Evolutionary conservation across 2,329 filamentous ascomycete genomes (phyloP).

Genomic region (Thyridium curvatum): DNA sequence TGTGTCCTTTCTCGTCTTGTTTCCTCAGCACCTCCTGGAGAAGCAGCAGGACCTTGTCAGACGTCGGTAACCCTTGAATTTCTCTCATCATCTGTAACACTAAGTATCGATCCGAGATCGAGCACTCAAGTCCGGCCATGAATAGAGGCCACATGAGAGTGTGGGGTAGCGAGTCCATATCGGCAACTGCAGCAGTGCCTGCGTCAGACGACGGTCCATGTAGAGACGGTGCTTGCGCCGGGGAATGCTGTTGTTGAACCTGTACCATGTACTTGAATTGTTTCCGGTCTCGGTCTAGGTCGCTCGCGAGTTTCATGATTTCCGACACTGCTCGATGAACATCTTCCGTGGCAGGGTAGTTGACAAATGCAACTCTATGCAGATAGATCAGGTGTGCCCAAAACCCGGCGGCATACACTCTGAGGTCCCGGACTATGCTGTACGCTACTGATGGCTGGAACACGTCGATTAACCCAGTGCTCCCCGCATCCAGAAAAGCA

Average conservation of each 20-base stretch:
- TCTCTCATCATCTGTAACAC: not conserved
- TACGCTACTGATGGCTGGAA: not conserved
- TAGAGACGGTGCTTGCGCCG: too few relatives aligned
- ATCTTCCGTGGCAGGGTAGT: not conserved
- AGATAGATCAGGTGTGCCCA: not conserved
- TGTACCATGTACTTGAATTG: not conserved
- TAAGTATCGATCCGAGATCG: not conserved
- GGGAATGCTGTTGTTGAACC: too few relatives aligned
- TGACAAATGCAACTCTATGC: not conserved
- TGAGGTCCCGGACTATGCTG: not conserved
- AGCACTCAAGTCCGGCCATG: not conserved
- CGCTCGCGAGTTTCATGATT: not conserved
- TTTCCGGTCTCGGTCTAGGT: not conserved
- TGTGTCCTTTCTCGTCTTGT: not conserved
- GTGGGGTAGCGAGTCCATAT: not conserved
- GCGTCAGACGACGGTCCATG: not conserved
- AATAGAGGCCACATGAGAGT: not conserved
- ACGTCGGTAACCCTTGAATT: not conserved
- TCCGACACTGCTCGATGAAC: not conserved
- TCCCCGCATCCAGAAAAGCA: constrained; percentile 16
- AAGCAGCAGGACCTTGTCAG: not conserved
- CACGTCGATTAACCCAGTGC: not conserved
- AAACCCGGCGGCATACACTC: not conserved
- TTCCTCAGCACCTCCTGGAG: not conserved
- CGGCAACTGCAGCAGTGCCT: not conserved